A percentile compares a stretch with the other conserved stretches of the same genome.
These are phyloP conservation scores for Fusarium nisikadoi DNA, from an alignment of 2,329 filamentous ascomycete genomes.

Conservation along the genomic window DNA sequence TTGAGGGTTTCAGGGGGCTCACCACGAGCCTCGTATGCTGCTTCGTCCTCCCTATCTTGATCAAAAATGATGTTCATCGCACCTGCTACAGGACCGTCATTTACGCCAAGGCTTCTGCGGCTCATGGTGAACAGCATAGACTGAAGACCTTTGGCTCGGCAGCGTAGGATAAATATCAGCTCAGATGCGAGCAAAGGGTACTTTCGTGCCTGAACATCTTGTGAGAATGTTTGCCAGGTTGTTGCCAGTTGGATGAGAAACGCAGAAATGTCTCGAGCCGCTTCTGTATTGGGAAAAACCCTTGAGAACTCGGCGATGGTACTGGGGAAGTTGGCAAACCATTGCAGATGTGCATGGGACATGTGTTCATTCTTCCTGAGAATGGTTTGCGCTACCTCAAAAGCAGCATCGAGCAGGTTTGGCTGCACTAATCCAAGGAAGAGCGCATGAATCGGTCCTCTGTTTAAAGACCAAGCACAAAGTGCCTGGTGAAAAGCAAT, in stretches of 20 bases:
- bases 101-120: constrained; percentile 42
- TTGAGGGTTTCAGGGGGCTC: constrained; percentile 13
- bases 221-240: constrained; percentile 37
- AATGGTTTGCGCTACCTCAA: constrained; percentile 31
- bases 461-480: constrained; percentile 63
- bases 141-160: constrained; percentile 41
- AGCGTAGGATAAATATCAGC: constrained; percentile 36
- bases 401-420: constrained; percentile 34
- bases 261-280: constrained; percentile 19
- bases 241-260: constrained; percentile 42
- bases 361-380: constrained; percentile 42
- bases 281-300: not conserved
- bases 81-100: constrained; percentile 26
- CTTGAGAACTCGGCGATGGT: constrained; percentile 18
- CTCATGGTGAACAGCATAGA: constrained; percentile 46
- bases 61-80: constrained; percentile 40
- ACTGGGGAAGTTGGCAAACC: constrained; percentile 47
- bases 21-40: constrained; percentile 1
- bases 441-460: constrained; percentile 48
- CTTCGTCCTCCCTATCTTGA: constrained; percentile 42
- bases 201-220: constrained; percentile 20
- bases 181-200: constrained; percentile 47
- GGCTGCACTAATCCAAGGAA: constrained; percentile 21
- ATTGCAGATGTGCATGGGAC: constrained; percentile 37
- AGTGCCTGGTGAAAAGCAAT: constrained; percentile 73